Evolutionary conservation across 1,284 basidiomycete species (phyloP), one percentile per base, ranked within the genome.

Genomic region (Austropuccinia psidii): DNA sequence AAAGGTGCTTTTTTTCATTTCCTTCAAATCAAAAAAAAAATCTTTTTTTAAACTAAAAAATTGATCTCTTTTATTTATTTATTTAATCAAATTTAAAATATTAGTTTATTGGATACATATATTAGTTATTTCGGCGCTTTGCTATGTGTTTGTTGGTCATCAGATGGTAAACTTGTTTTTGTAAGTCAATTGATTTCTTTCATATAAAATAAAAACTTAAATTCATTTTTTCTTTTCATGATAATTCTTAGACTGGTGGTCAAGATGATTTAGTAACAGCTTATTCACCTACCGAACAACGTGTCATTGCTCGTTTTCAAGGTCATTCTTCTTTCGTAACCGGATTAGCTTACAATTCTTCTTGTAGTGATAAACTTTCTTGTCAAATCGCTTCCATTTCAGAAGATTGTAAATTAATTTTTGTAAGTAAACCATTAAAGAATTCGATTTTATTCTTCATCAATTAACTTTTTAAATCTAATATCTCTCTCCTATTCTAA

Each of bases 311-410:
- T 2, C 86, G 94, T 61, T 97, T 94, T 82, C 93, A 97, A 81
- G 96, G 95, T 0, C 95, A 98, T 80, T 90, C 91, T 0, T 94
- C 91, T 0, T 98, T 96, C 79, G 90, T 98, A 4, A 90, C 91
- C 0, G 85, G 87, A 2, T 85, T 98, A 9, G 89, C 90, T 0
- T 98, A 97, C 80, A 96, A 98, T 81, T 88, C 90, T 15, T 84
- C 87, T 64, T 86, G 89, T 27, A 90, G 89, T 77, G 91, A 94
- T 77, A 90, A 89, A 29, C 85, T 91, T 52, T 76, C 77, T 61
- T 73, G 76, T 65, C 75, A 80, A 27, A 95, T 97, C 78, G 91
- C 89, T 1, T 92, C 90, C 77, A 91, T 95, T 0, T 93, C 92
- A 33, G 93, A 96, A 80, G 93, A 97, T 79, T 94, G 93, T 80